Evolutionary conservation across 2,329 filamentous ascomycete genomes (phyloP), one percentile per base, ranked within the genome.

Genomic region (Plectosphaerella plurivora): DNA sequence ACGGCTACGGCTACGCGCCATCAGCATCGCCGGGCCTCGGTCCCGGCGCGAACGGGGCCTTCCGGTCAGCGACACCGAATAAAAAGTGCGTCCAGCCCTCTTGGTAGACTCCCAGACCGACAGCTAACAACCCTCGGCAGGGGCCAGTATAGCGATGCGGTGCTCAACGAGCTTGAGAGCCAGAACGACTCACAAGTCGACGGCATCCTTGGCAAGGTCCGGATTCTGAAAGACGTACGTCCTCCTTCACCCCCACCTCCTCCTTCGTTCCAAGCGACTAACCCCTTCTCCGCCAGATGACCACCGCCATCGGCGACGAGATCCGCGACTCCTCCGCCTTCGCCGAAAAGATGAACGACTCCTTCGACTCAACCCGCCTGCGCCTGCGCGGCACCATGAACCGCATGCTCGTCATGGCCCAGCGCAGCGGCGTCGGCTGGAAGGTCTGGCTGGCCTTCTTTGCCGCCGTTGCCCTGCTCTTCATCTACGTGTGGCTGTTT

Each of bases 351-450:
- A 96, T 99, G 87, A 97, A 97, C 70, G 90, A 96, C 65, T 82
- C 84, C 5, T 99, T 97, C 66, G 93, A 97, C 67, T 84, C 82
- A 62, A 95, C 93, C 50, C 78, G 92, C 35, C 73, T 91, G 50
- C 83, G 89, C 57, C 75, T 99, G 56, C 82, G 86, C 45, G 91
- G 93, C 51, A 97, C 95, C 16, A 97, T 99, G 94, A 96, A 91
- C 67, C 80, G 92, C 54, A 99, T 99, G 94, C 73, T 97, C 59
- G 68, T 93, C 51, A 99, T 99, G 94, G 94, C 94, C 5, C 83
- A 97, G 73, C 81, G 85, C 63, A 96, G 92, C 2, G 94, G 94
- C n/a, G 87, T 99, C 10, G 87, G 91, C 63, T 99, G 94, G 94
- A 93, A 83, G 71, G 88, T 92, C 53, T 99, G 94, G 94, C 69